Evolutionary conservation across 192 early-diverging fungal genomes (phyloP), one percentile per base, ranked within the genome.

Genomic region (Umbelopsis sp.): DNA sequence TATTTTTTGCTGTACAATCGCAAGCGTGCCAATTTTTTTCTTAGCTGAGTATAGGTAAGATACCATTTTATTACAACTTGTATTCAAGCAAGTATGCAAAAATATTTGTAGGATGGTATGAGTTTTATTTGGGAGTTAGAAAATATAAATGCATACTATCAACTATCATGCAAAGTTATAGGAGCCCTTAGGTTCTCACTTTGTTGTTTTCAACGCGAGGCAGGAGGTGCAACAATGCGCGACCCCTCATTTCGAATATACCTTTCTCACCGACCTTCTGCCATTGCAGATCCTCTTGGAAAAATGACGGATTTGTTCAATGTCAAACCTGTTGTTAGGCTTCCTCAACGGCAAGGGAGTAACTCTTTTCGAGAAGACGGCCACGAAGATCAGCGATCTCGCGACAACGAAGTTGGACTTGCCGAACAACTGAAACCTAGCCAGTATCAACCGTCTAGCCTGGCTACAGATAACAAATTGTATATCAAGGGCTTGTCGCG

Each of bases 281-380:
- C 27, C 55, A 61, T 61, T 61, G 30, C 55, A 61, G 55, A 61
- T 61, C 55, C 55, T 61, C 9, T 61, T 35, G 15, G 18, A 25
- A 55, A 61, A 37, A 61, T 61, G 55, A 61, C 55, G 35, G 55
- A 61, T 61, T 61, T 61, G 55, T 61, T 61, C 55, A 61, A 35
- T 27, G 30, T 35, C 55, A 61, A 61, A 61, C 55, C 55, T 61
- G 55, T 61, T 18, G 55, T 61, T 30, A 61, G 30, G 33, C 55
- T 61, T 61, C 55, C 55, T 35, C 55, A 61, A n/a, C 25, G 55
- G 27, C 55, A 30, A 18, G 55, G 25, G 13, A 61, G 55, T 61
- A 30, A 35, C 33, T 61, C 27, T 30, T 35, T 61, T 61, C 55
- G 55, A 35, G 55, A 61, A 22, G 55, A 61, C n/a, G 35, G 16